Evolutionary conservation across 176 grass and related monocot genomes (phyloP).

Genomic region (Phyllostachys edulis): DNA sequence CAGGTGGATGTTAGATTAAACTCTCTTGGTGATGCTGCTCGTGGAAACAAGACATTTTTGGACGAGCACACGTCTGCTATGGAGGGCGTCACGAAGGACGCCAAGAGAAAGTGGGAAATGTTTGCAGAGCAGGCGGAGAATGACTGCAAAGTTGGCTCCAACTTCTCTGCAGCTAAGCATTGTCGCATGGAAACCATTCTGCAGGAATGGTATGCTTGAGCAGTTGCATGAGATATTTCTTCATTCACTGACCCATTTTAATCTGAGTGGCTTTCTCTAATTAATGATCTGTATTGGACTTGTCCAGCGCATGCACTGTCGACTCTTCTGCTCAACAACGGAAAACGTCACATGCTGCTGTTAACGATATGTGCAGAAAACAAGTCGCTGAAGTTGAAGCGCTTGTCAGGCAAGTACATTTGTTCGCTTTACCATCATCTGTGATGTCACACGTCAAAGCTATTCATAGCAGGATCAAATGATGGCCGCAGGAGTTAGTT

Average conservation of each 20-base stretch:
- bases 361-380: slow-evolving; percentile 64
- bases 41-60: slow-evolving; percentile 63
- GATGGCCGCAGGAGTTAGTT: neutral
- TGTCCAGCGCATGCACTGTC: slow-evolving; percentile 57
- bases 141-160: slow-evolving; percentile 64
- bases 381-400: slow-evolving; percentile 79
- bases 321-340: slow-evolving; percentile 72
- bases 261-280: slow-evolving; percentile 3
- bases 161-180: slow-evolving; percentile 81
- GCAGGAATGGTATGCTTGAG: slow-evolving; percentile 61
- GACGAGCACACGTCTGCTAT: slow-evolving; percentile 67
- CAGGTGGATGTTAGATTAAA: slow-evolving; percentile 79
- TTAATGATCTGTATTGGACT: slow-evolving; percentile 9
- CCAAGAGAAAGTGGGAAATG: slow-evolving; percentile 97
- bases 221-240: neutral
- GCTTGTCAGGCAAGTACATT: slow-evolving; percentile 62
- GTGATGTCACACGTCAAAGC: neutral
- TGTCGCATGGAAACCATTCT: slow-evolving; percentile 81
- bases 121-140: slow-evolving; percentile 69
- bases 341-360: slow-evolving; percentile 70
- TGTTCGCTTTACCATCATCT: neutral
- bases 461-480: neutral
- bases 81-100: slow-evolving; percentile 68
- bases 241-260: neutral
- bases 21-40: slow-evolving; percentile 57